Base-by-base conservation (phyloP, 495 filamentous ascomycete genomes). In the Thermochaetoides thermophila region DNA sequence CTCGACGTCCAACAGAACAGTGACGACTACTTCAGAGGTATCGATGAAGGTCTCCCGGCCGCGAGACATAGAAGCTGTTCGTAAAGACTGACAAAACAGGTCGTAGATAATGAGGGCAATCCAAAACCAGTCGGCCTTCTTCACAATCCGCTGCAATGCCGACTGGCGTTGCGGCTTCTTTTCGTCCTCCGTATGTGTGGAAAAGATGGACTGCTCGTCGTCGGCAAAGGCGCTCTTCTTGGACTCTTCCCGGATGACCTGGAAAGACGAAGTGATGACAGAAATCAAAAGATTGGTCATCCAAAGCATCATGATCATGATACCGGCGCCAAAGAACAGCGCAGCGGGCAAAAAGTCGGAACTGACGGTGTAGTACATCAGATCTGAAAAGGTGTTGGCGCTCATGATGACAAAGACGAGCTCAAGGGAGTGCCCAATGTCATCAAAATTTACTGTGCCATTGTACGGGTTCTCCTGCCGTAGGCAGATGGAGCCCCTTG, bases 401-500 rank as follows among this genome's bases (percentile, higher is more conserved):
- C 81, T 92, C 84, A 99, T 95, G 43, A 96, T 74, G 23, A 99
- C 84, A 54, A 99, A 99, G n/a, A 99, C 87, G 28, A 95, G 57
- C 57, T 96, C 84, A 18, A 95, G 56, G 2, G 85, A 92, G 33
- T 93, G 74, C 6, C 84, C 48, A 20, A 96, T 91, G 46, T 96
- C 89, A 52, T 99, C 87, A 50, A 95, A 99, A 55, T 79, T 87
- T 46, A 94, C 66, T 2, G 89, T 96, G 28, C 73, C 75, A 34
- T 79, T 82, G 59, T 73, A 91, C 0, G 87, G 91, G 42, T 82
- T 92, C 7, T 54, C 41, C 29, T 76, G 74, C 54, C 85, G 73
- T 17, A 94, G 65, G 49, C 89, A 99, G 6, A 76, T 45, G 7
- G 87, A 96, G 16, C 81, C 74, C 38, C 56, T 50, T 0, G 89